phyloP scores from a whole-genome alignment of 495 filamentous ascomycete species.

The Pyrenopolyporus hunteri region DNA sequence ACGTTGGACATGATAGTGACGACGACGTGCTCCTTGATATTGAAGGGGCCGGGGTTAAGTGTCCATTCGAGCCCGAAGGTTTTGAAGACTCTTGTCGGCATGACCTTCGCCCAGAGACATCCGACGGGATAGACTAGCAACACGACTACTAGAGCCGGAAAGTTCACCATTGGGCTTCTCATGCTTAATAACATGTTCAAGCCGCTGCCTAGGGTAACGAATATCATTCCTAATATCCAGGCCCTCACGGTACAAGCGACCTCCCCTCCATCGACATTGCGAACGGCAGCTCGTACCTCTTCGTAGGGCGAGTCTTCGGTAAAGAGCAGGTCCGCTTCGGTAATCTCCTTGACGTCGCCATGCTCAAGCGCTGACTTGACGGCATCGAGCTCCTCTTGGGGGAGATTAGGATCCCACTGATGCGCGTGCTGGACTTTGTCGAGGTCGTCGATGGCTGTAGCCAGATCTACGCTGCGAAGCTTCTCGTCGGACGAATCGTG shows the following conservation, averaged over 20 bases:
- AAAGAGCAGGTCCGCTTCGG: conserved; percentile 37
- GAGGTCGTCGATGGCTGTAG: conserved; percentile 35
- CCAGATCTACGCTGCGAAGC: conserved; percentile 19
- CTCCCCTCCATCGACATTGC: conserved; percentile 63
- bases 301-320: conserved; percentile 45
- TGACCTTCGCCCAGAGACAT: conserved; percentile 58
- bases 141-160: conserved; percentile 64
- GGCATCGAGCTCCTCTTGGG: conserved; percentile 42
- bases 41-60: conserved; percentile 66
- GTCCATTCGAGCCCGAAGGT: conserved; percentile 59
- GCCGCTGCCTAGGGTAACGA: conserved; percentile 59
- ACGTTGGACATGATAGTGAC: conserved; percentile 64
- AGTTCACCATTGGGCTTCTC: conserved; percentile 56
- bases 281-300: conserved; percentile 60
- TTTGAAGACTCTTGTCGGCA: conserved; percentile 58
- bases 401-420: conserved; percentile 45
- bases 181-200: conserved; percentile 68
- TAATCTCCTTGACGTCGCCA: conserved; percentile 44
- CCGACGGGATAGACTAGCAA: conserved; percentile 64
- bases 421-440: conserved; percentile 40
- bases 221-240: conserved; percentile 66
- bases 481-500: conserved; percentile 32
- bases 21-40: conserved; percentile 68
- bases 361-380: conserved; percentile 48
- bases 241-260: conserved; percentile 66